Conservation (phyloP, 2,329 filamentous ascomycete species). For the Akanthomyces dipterigenus region DNA sequence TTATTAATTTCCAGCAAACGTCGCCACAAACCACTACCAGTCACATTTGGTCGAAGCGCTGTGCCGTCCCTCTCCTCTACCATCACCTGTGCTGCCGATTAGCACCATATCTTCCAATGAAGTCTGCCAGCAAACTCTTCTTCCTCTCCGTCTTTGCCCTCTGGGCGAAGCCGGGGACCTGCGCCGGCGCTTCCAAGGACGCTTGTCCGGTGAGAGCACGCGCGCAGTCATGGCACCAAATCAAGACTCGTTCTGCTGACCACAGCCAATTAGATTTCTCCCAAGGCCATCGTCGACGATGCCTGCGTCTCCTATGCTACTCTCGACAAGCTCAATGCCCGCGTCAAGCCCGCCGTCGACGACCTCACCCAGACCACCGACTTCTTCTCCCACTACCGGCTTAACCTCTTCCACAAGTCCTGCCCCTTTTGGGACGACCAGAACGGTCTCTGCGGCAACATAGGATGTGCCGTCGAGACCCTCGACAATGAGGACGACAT, state of each 20-base stretch:
- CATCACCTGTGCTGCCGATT: not conserved
- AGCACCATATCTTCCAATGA: constrained; percentile 33
- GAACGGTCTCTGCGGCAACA: constrained; percentile 91
- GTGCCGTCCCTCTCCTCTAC: not conserved
- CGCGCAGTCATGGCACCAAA: constrained; percentile 6
- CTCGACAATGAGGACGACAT: constrained; percentile 94
- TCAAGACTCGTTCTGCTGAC: constrained; percentile 30
- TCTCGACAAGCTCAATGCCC: constrained; percentile 75
- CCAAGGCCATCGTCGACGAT: constrained; percentile 82
- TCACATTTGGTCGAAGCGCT: not conserved
- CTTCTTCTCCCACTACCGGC: constrained; percentile 95
- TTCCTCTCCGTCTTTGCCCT: constrained; percentile 51
- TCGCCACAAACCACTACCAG: not conserved
- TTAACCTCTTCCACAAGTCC: constrained; percentile 89
- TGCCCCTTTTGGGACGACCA: constrained; percentile 97
- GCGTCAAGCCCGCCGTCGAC: constrained; percentile 68
- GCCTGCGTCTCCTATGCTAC: constrained; percentile 91
- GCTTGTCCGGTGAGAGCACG: constrained; percentile 46
- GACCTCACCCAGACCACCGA: constrained; percentile 82
- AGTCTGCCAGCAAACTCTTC: constrained; percentile 46
- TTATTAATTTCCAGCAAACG: constrained; percentile 7
- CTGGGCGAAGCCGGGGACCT: constrained; percentile 42
- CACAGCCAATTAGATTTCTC: constrained; percentile 63
- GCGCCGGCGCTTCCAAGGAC: constrained; percentile 34
- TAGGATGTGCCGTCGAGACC: constrained; percentile 91